Conservation (phyloP, 805 yeast species). For the Candida insectorum region DNA sequence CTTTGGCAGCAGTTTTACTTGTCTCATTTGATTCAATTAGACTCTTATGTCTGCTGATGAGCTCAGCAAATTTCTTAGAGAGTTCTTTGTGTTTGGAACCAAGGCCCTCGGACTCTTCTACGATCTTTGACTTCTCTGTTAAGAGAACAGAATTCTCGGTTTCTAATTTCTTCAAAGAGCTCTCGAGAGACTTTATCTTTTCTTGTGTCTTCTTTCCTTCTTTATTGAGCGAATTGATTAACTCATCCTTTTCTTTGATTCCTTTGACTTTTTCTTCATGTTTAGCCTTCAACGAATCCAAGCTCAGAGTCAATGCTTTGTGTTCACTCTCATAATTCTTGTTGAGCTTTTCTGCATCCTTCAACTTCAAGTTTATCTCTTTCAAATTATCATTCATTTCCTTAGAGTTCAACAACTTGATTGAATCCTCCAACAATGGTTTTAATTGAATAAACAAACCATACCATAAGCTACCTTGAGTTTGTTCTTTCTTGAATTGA, state of each 20-base stretch:
- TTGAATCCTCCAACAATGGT: slow-evolving; percentile 68
- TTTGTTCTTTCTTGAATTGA: slow-evolving; percentile 25
- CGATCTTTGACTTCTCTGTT: slow-evolving; percentile 7
- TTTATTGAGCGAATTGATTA: slow-evolving; percentile 40
- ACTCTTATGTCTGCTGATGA: slow-evolving; percentile 3
- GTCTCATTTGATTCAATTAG: slow-evolving; percentile 5
- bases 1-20: slow-evolving; percentile 2
- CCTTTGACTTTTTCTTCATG: slow-evolving; percentile 21
- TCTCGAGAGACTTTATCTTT: slow-evolving; percentile 16
- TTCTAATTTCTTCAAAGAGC: slow-evolving; percentile 27
- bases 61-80: slow-evolving; percentile 4
- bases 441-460: slow-evolving; percentile 64
- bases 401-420: slow-evolving; percentile 55
- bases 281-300: slow-evolving; percentile 31
- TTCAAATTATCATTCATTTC: slow-evolving; percentile 56
- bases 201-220: slow-evolving; percentile 30
- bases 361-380: slow-evolving; percentile 41
- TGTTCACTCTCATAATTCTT: slow-evolving; percentile 30
- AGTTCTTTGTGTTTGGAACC: slow-evolving; percentile 6
- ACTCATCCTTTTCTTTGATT: slow-evolving; percentile 45
- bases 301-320: slow-evolving; percentile 36
- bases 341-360: slow-evolving; percentile 32
- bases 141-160: slow-evolving; percentile 13
- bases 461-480: slow-evolving; percentile 69
- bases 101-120: slow-evolving; percentile 7